Evolutionary conservation across 179 eudicot species (phyloP), one percentile per base, ranked within the genome.

Genomic region (Silene vulgaris): DNA sequence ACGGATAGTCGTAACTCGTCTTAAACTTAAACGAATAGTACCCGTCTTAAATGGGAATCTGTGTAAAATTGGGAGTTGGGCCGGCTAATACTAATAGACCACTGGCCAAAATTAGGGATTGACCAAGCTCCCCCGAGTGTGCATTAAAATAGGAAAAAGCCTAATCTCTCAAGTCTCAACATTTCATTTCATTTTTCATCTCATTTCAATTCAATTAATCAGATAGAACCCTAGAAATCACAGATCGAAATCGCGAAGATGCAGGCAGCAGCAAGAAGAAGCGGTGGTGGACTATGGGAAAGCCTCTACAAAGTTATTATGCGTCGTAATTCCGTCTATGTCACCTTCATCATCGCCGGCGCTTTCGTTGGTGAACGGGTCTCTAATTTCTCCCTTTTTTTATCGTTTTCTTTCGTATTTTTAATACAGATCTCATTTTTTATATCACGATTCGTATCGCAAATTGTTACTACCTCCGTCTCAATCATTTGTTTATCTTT

Each of bases 301-400:
- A 88, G 91, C 9, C 67, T 93, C 28, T 93, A 93, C 85, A 86
- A 82, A 60, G 78, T 91, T 2, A 9, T 93, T 12, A 89, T 93
- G 96, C 93, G 97, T 64, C 90, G 97, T 11, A 93, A 85, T 78
- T 86, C 98, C 59, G 85, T 93, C 76, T 91, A 91, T 66, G 98
- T 86, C 86, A 93, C 98, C 17, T 93, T 93, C 79, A 89, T 93
- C 80, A 85, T 93, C 83, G 86, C 83, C 80, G 97, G 98, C 54
- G 97, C 98, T 68, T 89, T 93, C 73, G 59, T 80, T 76, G 98
- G 93, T 54, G 97, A 93, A 87, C 86, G 97, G 77, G 98, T 93
- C 63, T 75, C 30, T 26, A 26, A 23, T 64, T 56, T 17, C 29
- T 40, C 61, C 5, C 4, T 23, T 65, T 12, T 54, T 14, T 13